Percentiles rank a stretch among this genome's conserved stretches.
phyloP scores from a whole-genome alignment of 2,329 filamentous ascomycete species.

The Penicillium nordicum region DNA sequence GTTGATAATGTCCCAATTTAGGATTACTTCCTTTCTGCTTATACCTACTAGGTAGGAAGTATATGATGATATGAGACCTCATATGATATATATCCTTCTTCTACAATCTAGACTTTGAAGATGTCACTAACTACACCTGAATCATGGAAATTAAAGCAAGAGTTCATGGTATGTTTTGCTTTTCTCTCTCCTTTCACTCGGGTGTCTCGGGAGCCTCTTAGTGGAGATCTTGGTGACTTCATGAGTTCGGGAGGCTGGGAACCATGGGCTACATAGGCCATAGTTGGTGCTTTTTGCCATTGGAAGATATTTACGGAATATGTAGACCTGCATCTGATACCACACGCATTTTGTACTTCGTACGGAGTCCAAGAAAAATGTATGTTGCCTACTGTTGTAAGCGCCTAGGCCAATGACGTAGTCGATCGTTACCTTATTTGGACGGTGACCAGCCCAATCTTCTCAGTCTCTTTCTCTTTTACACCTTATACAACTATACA shows the following conservation, averaged over 20 bases:
- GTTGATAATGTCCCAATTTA: neutral
- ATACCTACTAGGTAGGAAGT: no score
- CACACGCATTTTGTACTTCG: neutral
- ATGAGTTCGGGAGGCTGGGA: neutral
- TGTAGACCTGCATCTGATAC: neutral
- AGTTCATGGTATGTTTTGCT: neutral
- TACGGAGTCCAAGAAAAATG: no score
- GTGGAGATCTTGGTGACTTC: constrained; percentile 1
- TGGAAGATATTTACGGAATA: neutral
- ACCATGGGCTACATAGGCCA: neutral
- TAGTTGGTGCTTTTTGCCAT: neutral
- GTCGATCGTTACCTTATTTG: constrained; percentile 20
- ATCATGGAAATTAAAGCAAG: neutral
- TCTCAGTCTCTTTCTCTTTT: neutral
- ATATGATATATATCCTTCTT: no score
- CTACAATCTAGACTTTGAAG: neutral
- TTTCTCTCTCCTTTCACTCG: constrained; percentile 3
- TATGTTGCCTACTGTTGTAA: neutral
- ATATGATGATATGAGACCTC: neutral
- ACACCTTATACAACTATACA: neutral
- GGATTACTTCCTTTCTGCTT: neutral
- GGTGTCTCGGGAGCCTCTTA: constrained; percentile 16
- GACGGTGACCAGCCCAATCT: neutral
- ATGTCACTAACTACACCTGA: neutral
- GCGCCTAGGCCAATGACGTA: constrained; percentile 16